Conservation (phyloP, 2,329 filamentous ascomycete species). For the Emergomyces pasteurianus region DNA sequence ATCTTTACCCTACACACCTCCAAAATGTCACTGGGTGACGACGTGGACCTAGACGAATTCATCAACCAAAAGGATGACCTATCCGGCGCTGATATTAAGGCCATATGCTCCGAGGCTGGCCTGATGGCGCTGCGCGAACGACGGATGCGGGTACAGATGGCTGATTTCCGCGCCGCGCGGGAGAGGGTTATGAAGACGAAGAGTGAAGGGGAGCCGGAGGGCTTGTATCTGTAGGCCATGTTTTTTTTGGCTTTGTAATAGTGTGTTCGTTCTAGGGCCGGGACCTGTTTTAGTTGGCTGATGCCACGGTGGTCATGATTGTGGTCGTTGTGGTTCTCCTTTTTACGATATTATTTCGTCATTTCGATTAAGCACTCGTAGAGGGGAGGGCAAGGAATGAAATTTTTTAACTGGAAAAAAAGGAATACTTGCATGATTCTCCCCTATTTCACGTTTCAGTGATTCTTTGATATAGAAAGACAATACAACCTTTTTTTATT, state of each 20-base stretch:
- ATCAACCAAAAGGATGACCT: slow-evolving; percentile 98
- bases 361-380: too few species aligned
- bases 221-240: slow-evolving; percentile 74
- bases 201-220: slow-evolving; percentile 95
- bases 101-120: slow-evolving; percentile 95
- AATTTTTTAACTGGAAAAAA: too few species aligned
- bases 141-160: slow-evolving; percentile 98
- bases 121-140: slow-evolving; percentile 87
- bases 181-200: slow-evolving; percentile 97
- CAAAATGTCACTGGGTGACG: slow-evolving; percentile 93
- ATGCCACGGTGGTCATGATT: background rate
- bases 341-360: too few species aligned
- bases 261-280: background rate
- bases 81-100: slow-evolving; percentile 95
- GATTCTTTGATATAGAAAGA: too few species aligned
- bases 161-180: slow-evolving; percentile 83
- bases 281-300: background rate
- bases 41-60: slow-evolving; percentile 98
- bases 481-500: too few species aligned
- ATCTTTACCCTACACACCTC: slow-evolving; percentile 97
- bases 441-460: too few species aligned
- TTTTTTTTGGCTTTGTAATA: background rate
- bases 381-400: too few species aligned
- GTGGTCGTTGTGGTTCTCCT: too few species aligned
- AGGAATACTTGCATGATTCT: too few species aligned